phyloP scores from a whole-genome alignment of 176 grass and related monocot genomes.

The Oryza brachyantha region DNA sequence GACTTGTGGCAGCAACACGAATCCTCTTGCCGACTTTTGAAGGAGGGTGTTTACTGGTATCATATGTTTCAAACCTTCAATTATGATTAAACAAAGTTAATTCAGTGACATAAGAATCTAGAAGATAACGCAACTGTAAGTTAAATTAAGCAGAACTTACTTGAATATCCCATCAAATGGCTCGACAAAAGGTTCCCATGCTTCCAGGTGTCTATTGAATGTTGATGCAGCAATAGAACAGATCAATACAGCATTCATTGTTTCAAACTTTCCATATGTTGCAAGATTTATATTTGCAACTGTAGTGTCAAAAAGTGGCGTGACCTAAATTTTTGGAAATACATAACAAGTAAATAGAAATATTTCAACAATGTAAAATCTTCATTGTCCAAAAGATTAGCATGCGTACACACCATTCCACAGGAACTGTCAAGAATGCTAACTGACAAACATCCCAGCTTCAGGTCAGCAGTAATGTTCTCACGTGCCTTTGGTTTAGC shows the following conservation, averaged over 20 bases:
- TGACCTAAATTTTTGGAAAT: conserved; percentile 59
- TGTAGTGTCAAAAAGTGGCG: conserved; percentile 80
- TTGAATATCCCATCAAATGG: conserved; percentile 99
- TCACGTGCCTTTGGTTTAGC: conserved; percentile 82
- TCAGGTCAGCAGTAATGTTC: conserved; percentile 84
- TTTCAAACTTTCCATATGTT: conserved; percentile 86
- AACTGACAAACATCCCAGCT: conserved; percentile 78
- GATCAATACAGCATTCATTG: conserved; percentile 86
- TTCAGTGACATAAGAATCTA: conserved; percentile 8
- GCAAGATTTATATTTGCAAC: conserved; percentile 89
- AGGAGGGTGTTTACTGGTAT: conserved; percentile 65
- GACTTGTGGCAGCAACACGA: conserved; percentile 79
- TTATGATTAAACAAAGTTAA: conserved; percentile 41
- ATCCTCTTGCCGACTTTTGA: conserved; percentile 81
- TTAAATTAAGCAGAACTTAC: conserved; percentile 41
- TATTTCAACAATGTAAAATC: conserved; percentile 3
- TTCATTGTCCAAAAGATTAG: conserved; percentile 11
- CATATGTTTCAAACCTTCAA: conserved; percentile 92
- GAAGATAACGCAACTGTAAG: background rate
- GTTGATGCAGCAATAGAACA: conserved; percentile 96
- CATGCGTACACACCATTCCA: conserved; percentile 64
- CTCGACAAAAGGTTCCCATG: conserved; percentile 98
- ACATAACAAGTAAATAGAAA: conserved; percentile 3
- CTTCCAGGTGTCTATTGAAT: conserved; percentile 92
- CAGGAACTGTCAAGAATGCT: conserved; percentile 83